Base-by-base conservation (phyloP, 108 stramenopile species). In the Nannochloropsis granulata region DNA sequence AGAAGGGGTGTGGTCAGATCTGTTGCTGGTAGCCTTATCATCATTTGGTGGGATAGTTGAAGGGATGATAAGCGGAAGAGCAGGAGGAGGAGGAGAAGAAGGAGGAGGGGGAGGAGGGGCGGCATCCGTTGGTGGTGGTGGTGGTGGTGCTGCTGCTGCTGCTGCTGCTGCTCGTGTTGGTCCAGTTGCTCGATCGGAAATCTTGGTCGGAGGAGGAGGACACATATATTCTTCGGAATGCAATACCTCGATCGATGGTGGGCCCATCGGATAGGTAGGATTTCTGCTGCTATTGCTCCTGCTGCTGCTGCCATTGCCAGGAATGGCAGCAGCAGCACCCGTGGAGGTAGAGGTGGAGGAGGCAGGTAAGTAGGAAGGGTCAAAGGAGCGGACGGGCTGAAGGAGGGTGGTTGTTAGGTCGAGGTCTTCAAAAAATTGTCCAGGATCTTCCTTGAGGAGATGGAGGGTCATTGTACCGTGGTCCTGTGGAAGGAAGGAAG, bases 381-480 rank as follows among this genome's bases (percentile, higher is more conserved):
- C 9, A 5, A 8, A 43, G 86, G 80, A 84, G 79, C 24, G 85
- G 24, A 13, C 82, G 82, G 84, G 84, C 24, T 84, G 85, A 12
- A 90, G 24, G 24, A 91, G 85, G 13, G 44, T 90, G 7, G 90
- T 86, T n/a, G 82, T 86, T 21, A 90, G 80, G 44, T 90, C 90
- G 25, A 90, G 89, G 71, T 90, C 89, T 12, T 82, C 44, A 23
- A 90, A 90, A 26, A 87, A 71, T 12, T 82, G 44, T 43, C 90
- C 90, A 23, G 89, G 80, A 14, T 81, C 80, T 43, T 79, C 85
- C 90, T 91, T 91, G 13, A 24, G 23, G 0, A 95, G 81, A 25
- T 82, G 80, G 3, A 93, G 46, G 13, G 82, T 89, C 14, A 95
- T 80, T 25, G 87, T 89, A 26, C 92, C 92, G 78, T 90, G 44